Percentiles rank a stretch among this genome's conserved stretches.
phyloP scores from a whole-genome alignment of 345 rosid species.

The Salix exigua region DNA sequence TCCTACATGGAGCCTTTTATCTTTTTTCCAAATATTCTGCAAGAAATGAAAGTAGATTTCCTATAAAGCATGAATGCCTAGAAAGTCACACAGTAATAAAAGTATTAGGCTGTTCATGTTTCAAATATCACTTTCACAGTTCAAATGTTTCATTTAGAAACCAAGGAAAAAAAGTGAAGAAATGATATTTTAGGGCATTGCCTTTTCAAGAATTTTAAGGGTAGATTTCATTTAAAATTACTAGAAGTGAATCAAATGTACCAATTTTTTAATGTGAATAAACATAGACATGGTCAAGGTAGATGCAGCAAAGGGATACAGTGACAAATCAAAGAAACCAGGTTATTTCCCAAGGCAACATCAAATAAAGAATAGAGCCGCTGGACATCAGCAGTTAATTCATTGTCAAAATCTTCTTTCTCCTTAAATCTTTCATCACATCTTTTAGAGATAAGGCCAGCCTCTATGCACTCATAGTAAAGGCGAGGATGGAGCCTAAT shows the following conservation, averaged over 20 bases:
- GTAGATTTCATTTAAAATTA: neutral
- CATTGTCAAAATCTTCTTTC: constrained; percentile 53
- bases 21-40: neutral
- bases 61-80: neutral
- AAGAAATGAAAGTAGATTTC: neutral
- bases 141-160: neutral
- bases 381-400: constrained; percentile 60
- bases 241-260: neutral
- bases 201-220: neutral
- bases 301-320: constrained; percentile 59
- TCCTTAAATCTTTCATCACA: constrained; percentile 58
- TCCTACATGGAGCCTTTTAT: neutral
- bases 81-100: neutral
- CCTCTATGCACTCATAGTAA: constrained; percentile 70
- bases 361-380: constrained; percentile 89
- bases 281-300: constrained; percentile 13
- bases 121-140: neutral
- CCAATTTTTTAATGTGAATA: neutral
- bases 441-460: constrained; percentile 64
- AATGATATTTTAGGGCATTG: neutral
- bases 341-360: constrained; percentile 79
- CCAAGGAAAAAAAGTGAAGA: neutral
- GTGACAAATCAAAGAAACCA: constrained; percentile 78
- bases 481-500: constrained; percentile 59
- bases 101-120: neutral